Evolutionary conservation across 305 asterid genomes (phyloP), one percentile per base, ranked within the genome.

Genomic region (Rubia peregrina): DNA sequence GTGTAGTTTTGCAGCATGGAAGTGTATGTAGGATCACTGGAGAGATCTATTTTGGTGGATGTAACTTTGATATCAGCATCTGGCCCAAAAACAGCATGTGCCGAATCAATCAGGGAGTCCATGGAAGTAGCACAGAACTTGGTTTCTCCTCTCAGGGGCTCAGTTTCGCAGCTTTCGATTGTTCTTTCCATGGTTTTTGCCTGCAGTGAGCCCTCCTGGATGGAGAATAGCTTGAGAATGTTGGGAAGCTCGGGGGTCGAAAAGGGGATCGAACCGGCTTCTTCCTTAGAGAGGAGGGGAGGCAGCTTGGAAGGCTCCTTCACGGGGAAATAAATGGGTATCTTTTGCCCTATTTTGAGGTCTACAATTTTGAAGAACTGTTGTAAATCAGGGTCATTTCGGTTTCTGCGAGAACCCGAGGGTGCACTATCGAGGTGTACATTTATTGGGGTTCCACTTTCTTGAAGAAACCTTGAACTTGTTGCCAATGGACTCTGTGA

Each of bases 91-190:
- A 84, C 66, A 6, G 56, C 61, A 1, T 24, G 57, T 6, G 85
- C 57, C 0, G 88, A 85, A 68, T 88, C 96, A 4, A 90, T 82
- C 90, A 92, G 61, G 72, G 81, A 82, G 40, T 92, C 96, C 3
- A 90, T 61, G 0, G 95, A 88, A 26, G 93, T 83, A 38, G 95
- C 90, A 53, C 98, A 92, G 76, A 86, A 88, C 72, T 88, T 92
- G 6, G 80, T 75, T 77, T 92, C 98, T 19, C 97, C 96, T 71
- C 74, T 70, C 68, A 88, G 72, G 1, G 98, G 85, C 22, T 83
- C 75, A 73, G 46, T 68, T 57, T 92, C 96, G 4, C 98, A 92
- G 78, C 87, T 96, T 42, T 65, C 72, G 33, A 92, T 93, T 0
- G 98, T 90, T 7, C 65, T 62, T 71, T 64, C 65, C 77, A 92